Conservation (phyloP, 108 stramenopile species). For the Cylindrotheca fusiformis region DNA sequence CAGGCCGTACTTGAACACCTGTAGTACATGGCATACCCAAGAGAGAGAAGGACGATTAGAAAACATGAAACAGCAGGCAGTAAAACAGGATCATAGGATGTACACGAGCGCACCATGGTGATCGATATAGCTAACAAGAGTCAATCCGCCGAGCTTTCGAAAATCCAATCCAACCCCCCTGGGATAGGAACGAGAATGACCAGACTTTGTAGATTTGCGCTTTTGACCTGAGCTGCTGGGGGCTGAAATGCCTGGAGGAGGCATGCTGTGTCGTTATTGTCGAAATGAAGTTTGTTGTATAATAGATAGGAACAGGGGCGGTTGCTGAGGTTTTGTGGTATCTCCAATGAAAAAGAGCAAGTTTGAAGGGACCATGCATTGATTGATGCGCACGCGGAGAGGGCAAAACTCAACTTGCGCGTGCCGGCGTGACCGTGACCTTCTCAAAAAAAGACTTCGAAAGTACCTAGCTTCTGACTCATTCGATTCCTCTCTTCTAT, state of each 20-base stretch:
- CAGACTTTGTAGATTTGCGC: constrained; percentile 20
- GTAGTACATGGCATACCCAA: background rate
- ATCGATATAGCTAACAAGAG: constrained; percentile 84
- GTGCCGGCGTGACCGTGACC: too few species aligned
- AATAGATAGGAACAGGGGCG: too few species aligned
- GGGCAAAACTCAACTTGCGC: too few species aligned
- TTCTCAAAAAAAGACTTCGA: too few species aligned
- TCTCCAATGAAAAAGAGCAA: too few species aligned
- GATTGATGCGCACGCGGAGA: too few species aligned
- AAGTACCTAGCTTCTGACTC: too few species aligned
- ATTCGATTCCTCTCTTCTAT: too few species aligned
- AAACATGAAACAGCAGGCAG: background rate
- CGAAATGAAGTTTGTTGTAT: too few species aligned
- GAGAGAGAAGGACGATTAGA: background rate
- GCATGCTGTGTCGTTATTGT: too few species aligned
- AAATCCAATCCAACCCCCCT: constrained; percentile 86
- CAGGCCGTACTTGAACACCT: constrained; percentile 65
- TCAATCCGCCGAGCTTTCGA: constrained; percentile 69
- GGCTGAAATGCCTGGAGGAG: constrained; percentile 1
- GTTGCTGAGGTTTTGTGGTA: too few species aligned
- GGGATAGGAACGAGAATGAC: constrained; percentile 63
- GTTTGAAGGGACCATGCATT: too few species aligned
- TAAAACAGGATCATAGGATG: background rate
- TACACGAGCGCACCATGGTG: constrained; percentile 66
- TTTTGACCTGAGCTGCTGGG: constrained; percentile 8